Evolutionary conservation across 164 flowering plant species (phyloP), one percentile per base, ranked within the genome.

Genomic region (Vitis riparia): DNA sequence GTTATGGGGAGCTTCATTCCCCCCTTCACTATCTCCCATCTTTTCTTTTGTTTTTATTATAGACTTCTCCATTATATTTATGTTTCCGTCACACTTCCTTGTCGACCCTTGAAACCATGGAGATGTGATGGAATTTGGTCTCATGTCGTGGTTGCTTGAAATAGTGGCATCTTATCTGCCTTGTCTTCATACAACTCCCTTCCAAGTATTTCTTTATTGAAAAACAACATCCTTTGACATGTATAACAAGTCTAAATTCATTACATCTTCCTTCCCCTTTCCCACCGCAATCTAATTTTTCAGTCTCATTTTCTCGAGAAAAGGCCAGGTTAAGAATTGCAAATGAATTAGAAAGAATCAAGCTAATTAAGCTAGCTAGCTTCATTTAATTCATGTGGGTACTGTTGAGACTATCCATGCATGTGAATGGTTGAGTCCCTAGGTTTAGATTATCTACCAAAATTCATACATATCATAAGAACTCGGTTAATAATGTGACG

Each of bases 61-160:
- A n/a, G 61, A 37, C 30, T 29, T 59, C 30, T 30, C 9, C 11
- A 37, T 11, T 37, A 58, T 49, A 49, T 50, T 17, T 71, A 23
- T 59, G 19, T 51, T 51, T 55, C 29, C 13, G 23, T 53, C 27
- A 72, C 2, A 15, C 14, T 2, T 14, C 2, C 55, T 59, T 13
- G 15, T 23, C 27, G 27, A 23, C 51, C 51, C 71, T 11, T 44
- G 9, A 49, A 17, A 65, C 65, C 15, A 58, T 72, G 66, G 27
- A 47, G 69, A 63, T 72, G 65, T 68, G 70, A 73, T 62, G 32
- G 65, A 66, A 71, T 68, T 76, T 68, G 83, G 83, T 80, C 66
- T 52, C 1, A 59, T 49, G 83, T 80, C 83, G 66, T 55, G 73
- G 76, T 80, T 73, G 83, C 83, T 76, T 76, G 49, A 71, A 17